phyloP scores from a whole-genome alignment of 345 rosid species.

The Rhodamnia rubescens region DNA sequence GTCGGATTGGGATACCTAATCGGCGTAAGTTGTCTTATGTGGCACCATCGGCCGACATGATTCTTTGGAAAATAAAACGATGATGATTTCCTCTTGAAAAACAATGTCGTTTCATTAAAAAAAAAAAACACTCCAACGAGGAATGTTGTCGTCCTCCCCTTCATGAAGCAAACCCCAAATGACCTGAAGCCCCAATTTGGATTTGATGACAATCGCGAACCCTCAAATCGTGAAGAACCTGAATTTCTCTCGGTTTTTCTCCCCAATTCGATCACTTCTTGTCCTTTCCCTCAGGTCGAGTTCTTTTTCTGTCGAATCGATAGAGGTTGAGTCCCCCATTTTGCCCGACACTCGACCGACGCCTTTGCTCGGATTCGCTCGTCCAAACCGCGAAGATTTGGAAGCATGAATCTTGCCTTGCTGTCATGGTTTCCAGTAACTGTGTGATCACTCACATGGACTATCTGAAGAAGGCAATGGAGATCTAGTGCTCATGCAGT shows the following conservation, averaged over 20 bases:
- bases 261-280: background rate
- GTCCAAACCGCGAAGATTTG: background rate
- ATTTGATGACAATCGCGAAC: background rate
- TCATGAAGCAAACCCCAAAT: background rate
- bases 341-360: rapidly evolving
- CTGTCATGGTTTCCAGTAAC: constrained; percentile 33
- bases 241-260: background rate
- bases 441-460: constrained; percentile 56
- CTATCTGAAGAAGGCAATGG: constrained; percentile 53
- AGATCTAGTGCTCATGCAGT: background rate
- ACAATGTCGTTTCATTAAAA: background rate
- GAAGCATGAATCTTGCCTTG: background rate
- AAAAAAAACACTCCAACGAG: too few species aligned
- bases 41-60: background rate
- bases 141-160: background rate
- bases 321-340: too few species aligned
- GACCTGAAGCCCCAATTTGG: background rate
- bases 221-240: background rate
- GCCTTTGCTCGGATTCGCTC: background rate
- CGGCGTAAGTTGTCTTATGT: too few species aligned
- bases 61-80: background rate
- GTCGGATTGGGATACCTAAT: background rate
- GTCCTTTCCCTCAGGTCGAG: too few species aligned
- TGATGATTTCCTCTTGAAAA: too few species aligned
- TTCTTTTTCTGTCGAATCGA: too few species aligned